Evolutionary conservation across 306 rosid species (phyloP).

Genomic region (Trifolium repens): DNA sequence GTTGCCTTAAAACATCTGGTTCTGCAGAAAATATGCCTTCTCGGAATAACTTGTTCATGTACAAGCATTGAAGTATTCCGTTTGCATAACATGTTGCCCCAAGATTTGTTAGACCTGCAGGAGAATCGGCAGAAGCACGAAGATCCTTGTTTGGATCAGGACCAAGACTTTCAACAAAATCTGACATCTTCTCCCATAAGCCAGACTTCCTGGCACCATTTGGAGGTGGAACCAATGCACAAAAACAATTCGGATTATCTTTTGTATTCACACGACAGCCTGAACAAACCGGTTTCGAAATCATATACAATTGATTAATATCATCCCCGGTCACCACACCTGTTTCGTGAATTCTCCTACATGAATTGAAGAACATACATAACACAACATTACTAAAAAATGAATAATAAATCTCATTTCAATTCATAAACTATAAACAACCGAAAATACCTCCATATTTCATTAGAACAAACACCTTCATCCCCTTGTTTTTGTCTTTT

Average conservation of each 20-base stretch:
- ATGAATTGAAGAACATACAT: not conserved
- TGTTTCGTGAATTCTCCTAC: slow-evolving; percentile 77
- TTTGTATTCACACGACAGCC: slow-evolving; percentile 85
- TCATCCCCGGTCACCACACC: slow-evolving; percentile 70
- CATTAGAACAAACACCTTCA: slow-evolving; percentile 54
- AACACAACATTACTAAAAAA: not conserved
- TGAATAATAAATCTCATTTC: slow-evolving; percentile 2
- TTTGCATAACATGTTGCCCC: slow-evolving; percentile 99
- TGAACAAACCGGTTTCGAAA: slow-evolving; percentile 78
- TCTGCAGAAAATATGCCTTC: slow-evolving; percentile 86
- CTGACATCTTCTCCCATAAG: slow-evolving; percentile 90
- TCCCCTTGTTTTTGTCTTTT: slow-evolving; percentile 78
- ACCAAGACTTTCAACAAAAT: slow-evolving; percentile 77
- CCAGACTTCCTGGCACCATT: slow-evolving; percentile 82
- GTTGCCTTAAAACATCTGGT: slow-evolving; percentile 72
- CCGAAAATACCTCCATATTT: slow-evolving; percentile 67
- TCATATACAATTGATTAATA: slow-evolving; percentile 67
- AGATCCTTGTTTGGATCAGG: slow-evolving; percentile 81
- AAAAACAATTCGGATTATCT: slow-evolving; percentile 95
- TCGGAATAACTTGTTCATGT: slow-evolving; percentile 84
- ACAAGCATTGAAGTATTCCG: slow-evolving; percentile 90
- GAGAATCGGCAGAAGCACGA: slow-evolving; percentile 70
- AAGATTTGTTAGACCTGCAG: slow-evolving; percentile 94
- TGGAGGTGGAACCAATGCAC: slow-evolving; percentile 83
- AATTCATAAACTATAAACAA: slow-evolving; percentile 11